phyloP scores from a whole-genome alignment of 306 rosid genomes.

The Dalbergia cultrata region DNA sequence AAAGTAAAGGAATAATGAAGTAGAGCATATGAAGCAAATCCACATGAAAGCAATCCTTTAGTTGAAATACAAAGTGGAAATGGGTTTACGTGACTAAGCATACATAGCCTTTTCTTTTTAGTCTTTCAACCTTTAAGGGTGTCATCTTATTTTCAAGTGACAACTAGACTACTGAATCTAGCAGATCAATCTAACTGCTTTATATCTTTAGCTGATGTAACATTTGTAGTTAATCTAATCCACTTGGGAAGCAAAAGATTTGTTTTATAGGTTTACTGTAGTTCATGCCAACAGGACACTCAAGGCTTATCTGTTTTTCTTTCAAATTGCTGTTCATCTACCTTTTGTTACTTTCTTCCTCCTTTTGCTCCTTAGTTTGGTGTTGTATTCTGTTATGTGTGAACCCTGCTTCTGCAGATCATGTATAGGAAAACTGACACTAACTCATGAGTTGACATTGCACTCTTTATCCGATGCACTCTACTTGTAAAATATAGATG shows the following conservation, averaged over 20 bases:
- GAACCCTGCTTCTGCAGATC: conserved; percentile 5
- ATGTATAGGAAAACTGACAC: not conserved
- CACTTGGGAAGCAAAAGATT: not conserved
- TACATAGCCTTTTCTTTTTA: not conserved
- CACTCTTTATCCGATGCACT: not conserved
- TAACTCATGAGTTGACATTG: not conserved
- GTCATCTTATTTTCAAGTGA: not conserved
- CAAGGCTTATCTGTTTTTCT: not conserved
- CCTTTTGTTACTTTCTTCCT: not conserved
- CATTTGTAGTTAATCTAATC: not conserved
- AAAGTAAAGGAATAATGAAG: not conserved
- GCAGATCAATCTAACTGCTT: conserved; percentile 8
- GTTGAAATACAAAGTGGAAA: conserved; percentile 1
- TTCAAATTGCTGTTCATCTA: conserved; percentile 7
- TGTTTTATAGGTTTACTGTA: not conserved
- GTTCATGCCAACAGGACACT: conserved; percentile 23
- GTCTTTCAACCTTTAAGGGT: not conserved
- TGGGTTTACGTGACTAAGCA: not conserved
- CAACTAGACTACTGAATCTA: not conserved
- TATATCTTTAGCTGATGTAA: not conserved
- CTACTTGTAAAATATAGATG: not conserved
- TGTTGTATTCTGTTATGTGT: not conserved
- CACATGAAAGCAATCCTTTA: conserved; percentile 8
- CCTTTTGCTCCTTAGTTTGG: not conserved
- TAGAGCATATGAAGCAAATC: not conserved